Base-by-base conservation (phyloP, 352 stramenopile species). In the Lagenidium sp. region DNA sequence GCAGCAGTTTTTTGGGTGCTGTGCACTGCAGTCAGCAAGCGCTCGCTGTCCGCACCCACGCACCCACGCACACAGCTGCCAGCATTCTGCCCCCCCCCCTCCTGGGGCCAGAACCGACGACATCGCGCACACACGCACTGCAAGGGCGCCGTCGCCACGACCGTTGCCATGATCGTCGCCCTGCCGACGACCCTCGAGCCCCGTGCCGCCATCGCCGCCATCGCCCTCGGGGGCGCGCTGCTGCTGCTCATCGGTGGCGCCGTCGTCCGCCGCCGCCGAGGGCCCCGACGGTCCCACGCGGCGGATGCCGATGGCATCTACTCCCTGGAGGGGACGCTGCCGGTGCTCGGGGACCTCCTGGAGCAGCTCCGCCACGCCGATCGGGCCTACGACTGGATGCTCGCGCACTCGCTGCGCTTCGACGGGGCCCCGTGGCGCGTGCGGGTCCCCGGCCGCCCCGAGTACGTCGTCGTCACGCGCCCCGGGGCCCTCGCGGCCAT, bases 341-440 rank as follows among this genome's bases (percentile, higher is more conserved):
- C 57, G 1, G 44, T 81, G 47, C 44, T 79, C 13, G 68, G 69
- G 16, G 71, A 66, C 31, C 47, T 70, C n/a, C 20, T 66, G 13
- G 56, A 68, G 11, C 44, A 51, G 12, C 39, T 38, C 12, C 37
- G 44, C 26, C 51, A 74, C 16, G 35, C 44, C 25, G 47, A 57
- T 21, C 62, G 57, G 8, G 59, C 78, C 36, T 52, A 82, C 53
- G 68, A 82, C 47, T 82, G 68, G 64, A 36, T 77, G 19, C 54
- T 53, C 20, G 63, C 28, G 28, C 8, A 32, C 28, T 8, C 15
- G 34, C 22, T 55, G 7, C 6, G 35, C 32, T 50, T 54, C 42
- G 46, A 60, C 10, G 47, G 41, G 34, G 45, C 60, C 44, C 41
- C 54, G 20, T 73, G 58, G 55, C 6, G 43, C 19, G 36, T 67